Evolutionary conservation across 2,329 filamentous ascomycete species (phyloP).

Genomic region (Fusarium bactridioides): DNA sequence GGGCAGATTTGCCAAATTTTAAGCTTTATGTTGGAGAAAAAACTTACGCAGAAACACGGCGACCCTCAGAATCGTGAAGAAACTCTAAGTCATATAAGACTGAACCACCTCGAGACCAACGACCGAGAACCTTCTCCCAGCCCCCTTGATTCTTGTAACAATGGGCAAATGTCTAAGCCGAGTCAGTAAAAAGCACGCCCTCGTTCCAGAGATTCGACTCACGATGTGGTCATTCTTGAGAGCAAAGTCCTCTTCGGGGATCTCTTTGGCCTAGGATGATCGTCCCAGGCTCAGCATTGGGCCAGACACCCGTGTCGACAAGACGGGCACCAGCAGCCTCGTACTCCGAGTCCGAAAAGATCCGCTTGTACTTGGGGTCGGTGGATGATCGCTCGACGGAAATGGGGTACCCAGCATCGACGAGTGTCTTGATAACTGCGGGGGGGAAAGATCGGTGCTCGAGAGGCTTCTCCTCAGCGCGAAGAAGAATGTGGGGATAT

Average conservation of each 20-base stretch:
- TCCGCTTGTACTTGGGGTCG: slow-evolving; percentile 65
- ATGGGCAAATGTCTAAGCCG: slow-evolving; percentile 67
- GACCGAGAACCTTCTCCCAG: slow-evolving; percentile 80
- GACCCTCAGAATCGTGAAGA: slow-evolving; percentile 65
- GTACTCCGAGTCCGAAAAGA: slow-evolving; percentile 70
- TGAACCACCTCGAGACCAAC: slow-evolving; percentile 72
- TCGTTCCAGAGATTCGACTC: neutral
- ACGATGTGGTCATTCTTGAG: slow-evolving; percentile 42
- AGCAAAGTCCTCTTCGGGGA: slow-evolving; percentile 73
- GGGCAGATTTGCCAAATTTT: slow-evolving; percentile 33
- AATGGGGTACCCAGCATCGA: slow-evolving; percentile 74
- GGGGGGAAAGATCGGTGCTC: slow-evolving; percentile 47
- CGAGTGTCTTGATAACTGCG: slow-evolving; percentile 59
- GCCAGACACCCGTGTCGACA: slow-evolving; percentile 73
- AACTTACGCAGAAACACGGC: slow-evolving; percentile 25
- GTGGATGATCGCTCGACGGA: slow-evolving; percentile 65
- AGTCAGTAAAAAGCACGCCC: neutral
- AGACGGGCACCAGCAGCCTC: slow-evolving; percentile 69
- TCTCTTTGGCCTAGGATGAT: slow-evolving; percentile 81
- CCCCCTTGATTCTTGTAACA: slow-evolving; percentile 80
- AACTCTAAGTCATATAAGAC: slow-evolving; percentile 86
- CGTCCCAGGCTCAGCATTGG: slow-evolving; percentile 70
- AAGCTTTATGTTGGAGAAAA: accelerated
- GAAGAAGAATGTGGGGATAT: slow-evolving; percentile 56
- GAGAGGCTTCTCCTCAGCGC: slow-evolving; percentile 67